A percentile compares a stretch with the other conserved stretches of the same genome.
Conservation (phyloP, 192 early-diverging fungal species). For the Tieghemiomyces parasiticus region DNA sequence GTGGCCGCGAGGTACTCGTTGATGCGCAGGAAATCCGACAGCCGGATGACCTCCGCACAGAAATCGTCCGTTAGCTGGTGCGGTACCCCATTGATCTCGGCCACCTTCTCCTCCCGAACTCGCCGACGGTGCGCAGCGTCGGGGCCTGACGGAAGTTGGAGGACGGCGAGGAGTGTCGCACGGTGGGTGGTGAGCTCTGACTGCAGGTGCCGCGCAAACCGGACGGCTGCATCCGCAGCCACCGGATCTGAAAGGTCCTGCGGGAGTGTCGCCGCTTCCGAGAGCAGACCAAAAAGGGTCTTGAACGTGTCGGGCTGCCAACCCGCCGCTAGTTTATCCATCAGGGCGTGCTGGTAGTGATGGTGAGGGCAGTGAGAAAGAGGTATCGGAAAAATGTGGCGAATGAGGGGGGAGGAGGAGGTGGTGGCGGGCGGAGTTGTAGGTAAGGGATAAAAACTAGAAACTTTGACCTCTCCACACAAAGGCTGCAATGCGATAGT, state of each 20-base stretch:
- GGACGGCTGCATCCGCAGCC: constrained; percentile 22
- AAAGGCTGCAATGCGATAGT: no score
- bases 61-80: constrained; percentile 58
- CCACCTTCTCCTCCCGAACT: not conserved
- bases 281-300: constrained; percentile 23
- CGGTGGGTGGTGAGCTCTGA: not conserved
- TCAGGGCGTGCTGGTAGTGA: not conserved
- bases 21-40: constrained; percentile 69
- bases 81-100: constrained; percentile 38
- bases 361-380: not conserved
- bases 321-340: constrained; percentile 7
- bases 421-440: no score
- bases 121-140: not conserved
- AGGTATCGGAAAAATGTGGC: no score
- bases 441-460: no score
- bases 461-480: no score
- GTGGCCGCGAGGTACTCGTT: constrained; percentile 61
- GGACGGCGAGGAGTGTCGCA: not conserved
- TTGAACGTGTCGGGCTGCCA: constrained; percentile 31
- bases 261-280: constrained; percentile 18
- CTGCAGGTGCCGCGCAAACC: constrained; percentile 25
- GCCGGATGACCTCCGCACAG: constrained; percentile 36
- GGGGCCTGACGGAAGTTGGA: not conserved
- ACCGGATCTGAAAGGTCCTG: constrained; percentile 22
- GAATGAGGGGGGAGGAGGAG: no score